These are phyloP conservation scores for Diaporthe vaccinii DNA, from an alignment of 2,329 filamentous ascomycete species.

Conservation along the genomic window DNA sequence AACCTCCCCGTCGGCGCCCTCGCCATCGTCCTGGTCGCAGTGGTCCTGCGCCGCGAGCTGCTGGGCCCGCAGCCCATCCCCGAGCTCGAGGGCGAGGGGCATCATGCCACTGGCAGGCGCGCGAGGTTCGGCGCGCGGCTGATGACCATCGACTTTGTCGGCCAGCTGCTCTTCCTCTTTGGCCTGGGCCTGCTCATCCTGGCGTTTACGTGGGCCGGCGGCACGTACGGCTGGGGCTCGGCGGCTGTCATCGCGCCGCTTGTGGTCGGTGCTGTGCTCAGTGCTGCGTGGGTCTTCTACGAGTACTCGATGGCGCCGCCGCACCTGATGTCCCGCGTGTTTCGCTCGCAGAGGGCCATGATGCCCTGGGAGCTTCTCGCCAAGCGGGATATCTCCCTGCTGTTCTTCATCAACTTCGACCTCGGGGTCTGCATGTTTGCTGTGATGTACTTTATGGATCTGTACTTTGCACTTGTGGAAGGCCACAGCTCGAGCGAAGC, in stretches of 20 bases:
- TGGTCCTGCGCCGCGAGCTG: constrained; percentile 71
- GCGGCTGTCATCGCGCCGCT: constrained; percentile 64
- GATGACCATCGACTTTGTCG: constrained; percentile 68
- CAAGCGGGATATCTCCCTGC: constrained; percentile 69
- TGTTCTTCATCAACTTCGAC: constrained; percentile 73
- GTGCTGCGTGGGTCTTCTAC: constrained; percentile 61
- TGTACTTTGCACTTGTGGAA: constrained; percentile 76
- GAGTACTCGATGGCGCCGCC: constrained; percentile 68
- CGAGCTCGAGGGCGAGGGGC: constrained; percentile 55
- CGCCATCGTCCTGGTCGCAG: constrained; percentile 66
- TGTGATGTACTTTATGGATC: constrained; percentile 75
- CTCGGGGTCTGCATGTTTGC: constrained; percentile 69
- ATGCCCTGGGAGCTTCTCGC: constrained; percentile 71
- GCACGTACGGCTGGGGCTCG: constrained; percentile 64
- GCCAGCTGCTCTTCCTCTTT: constrained; percentile 68
- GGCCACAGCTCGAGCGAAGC: constrained; percentile 62
- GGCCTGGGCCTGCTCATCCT: constrained; percentile 68
- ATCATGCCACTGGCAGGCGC: constrained; percentile 43
- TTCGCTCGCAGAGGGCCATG: constrained; percentile 72
- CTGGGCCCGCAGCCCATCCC: constrained; percentile 64
- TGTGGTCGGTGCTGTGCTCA: constrained; percentile 58
- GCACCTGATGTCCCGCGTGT: constrained; percentile 58
- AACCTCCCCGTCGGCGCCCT: constrained; percentile 69
- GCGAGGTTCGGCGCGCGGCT: constrained; percentile 59
- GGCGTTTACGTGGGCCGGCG: constrained; percentile 68